phyloP scores from a whole-genome alignment of 139 green algal species.

The Micractinium sp. region DNA sequence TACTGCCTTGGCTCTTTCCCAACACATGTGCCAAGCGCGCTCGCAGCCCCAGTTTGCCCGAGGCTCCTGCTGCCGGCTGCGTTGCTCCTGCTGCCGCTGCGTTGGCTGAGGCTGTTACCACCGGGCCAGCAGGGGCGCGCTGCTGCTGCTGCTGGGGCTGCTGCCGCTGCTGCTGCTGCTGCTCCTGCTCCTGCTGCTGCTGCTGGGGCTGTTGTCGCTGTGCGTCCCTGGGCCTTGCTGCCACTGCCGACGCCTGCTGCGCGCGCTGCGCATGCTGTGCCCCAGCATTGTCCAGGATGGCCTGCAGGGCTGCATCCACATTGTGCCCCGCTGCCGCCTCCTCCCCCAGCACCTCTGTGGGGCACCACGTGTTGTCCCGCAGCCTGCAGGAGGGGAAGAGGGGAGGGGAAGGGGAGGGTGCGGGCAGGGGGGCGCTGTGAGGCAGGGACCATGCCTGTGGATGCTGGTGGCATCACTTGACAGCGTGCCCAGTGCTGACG shows the following conservation, averaged over 20 bases:
- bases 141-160: not conserved
- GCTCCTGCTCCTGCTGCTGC: not conserved
- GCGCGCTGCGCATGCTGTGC: not conserved
- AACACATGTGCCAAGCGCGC: not conserved
- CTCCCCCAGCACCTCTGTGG: conserved; percentile 9
- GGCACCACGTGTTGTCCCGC: conserved; percentile 44
- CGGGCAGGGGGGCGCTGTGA: not conserved
- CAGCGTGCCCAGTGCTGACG: too few species aligned
- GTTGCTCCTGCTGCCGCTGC: not conserved
- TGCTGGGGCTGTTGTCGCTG: not conserved
- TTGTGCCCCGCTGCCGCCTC: conserved; percentile 19
- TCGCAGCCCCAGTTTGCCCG: not conserved
- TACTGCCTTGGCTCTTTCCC: not conserved
- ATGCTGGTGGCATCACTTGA: not conserved
- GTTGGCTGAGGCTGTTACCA: not conserved
- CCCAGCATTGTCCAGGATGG: conserved; percentile 10
- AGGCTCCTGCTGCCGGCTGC: not conserved
- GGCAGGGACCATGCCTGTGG: not conserved
- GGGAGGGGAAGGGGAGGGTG: not conserved
- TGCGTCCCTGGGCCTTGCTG: too few species aligned
- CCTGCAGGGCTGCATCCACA: conserved; percentile 24
- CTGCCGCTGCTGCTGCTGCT: not conserved
- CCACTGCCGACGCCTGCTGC: not conserved
- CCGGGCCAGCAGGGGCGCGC: not conserved
- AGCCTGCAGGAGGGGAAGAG: not conserved